Percentiles rank a stretch among this genome's conserved stretches.
Conservation (phyloP, 257 asterid species). For the Thymus mandschuricus region DNA sequence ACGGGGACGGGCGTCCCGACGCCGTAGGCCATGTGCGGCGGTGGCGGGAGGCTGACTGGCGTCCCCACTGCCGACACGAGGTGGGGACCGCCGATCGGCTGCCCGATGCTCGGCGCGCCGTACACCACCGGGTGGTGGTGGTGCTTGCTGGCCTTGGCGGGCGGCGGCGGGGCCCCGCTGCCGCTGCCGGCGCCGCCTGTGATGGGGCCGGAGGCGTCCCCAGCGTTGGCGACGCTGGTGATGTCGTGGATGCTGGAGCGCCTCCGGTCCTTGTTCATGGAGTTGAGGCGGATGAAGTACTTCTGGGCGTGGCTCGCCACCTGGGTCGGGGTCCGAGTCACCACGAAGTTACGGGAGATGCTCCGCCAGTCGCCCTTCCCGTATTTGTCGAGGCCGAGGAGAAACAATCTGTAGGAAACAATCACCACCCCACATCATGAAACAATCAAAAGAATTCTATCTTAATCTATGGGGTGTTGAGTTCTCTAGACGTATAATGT, state of each 20-base stretch:
- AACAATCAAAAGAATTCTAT: not conserved
- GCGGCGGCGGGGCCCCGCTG: constrained; percentile 31
- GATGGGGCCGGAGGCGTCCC: constrained; percentile 71
- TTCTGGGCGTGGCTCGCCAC: constrained; percentile 97
- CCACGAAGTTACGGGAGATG: constrained; percentile 81
- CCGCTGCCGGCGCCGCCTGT: constrained; percentile 54
- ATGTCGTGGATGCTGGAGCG: constrained; percentile 95
- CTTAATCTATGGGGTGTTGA: constrained; percentile 3
- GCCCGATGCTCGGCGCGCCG: constrained; percentile 69
- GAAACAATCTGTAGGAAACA: constrained; percentile 61
- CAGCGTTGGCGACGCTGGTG: constrained; percentile 63
- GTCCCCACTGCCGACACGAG: constrained; percentile 73
- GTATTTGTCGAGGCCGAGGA: constrained; percentile 82
- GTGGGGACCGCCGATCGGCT: constrained; percentile 36
- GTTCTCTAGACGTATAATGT: not conserved
- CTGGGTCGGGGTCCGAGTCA: constrained; percentile 89
- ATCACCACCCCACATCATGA: not conserved
- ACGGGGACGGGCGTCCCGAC: constrained; percentile 49
- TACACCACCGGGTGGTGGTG: constrained; percentile 47
- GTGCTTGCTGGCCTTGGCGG: constrained; percentile 52
- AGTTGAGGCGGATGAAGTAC: constrained; percentile 80
- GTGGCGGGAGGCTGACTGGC: constrained; percentile 59
- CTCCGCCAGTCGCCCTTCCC: constrained; percentile 98
- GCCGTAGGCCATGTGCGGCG: constrained; percentile 55
- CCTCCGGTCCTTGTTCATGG: constrained; percentile 83